Evolutionary conservation across 192 early-diverging fungal genomes (phyloP), one percentile per base, ranked within the genome.

Genomic region (Entophlyctis helioformis): DNA sequence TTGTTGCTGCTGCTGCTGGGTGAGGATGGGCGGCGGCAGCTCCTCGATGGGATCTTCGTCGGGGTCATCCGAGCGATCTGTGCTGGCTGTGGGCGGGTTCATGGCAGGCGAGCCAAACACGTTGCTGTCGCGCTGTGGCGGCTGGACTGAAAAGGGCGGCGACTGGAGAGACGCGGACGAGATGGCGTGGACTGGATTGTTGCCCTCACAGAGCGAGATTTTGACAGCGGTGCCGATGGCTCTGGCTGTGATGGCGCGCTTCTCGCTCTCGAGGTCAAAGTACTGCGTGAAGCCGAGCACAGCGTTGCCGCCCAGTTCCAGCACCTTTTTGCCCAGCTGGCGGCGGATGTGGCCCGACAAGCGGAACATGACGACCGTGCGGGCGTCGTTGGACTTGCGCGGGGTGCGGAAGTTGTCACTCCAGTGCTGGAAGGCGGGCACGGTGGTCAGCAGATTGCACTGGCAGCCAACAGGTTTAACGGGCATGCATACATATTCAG

Each of bases 401-500:
- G 84, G 83, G 7, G 84, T 82, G 6, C 86, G 69, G 44, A 89
- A 89, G 45, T 66, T 80, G 59, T 89, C 84, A 21, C 68, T 73
- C 80, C 82, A 86, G 41, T 86, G 78, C 54, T 65, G 32, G 15
- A 15, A 20, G 19, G 33, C 2, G 3, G 25, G 15, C 4, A 10
- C 15, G 20, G 8, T n/a, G n/a, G n/a, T n/a, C n/a, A n/a, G n/a
- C n/a, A n/a, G n/a, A n/a, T n/a, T n/a, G n/a, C n/a, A n/a, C n/a
- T n/a, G n/a, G n/a, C n/a, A n/a, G n/a, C n/a, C n/a, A n/a, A n/a
- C n/a, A n/a, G n/a, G n/a, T n/a, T n/a, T n/a, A n/a, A n/a, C n/a
- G n/a, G n/a, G n/a, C n/a, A n/a, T n/a, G n/a, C n/a, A n/a, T n/a
- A 66, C 63, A 54, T 85, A 87, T 59, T 88, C 86, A 7, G 86